phyloP scores from a whole-genome alignment of 345 rosid species.

The Pelargonium nanum region DNA sequence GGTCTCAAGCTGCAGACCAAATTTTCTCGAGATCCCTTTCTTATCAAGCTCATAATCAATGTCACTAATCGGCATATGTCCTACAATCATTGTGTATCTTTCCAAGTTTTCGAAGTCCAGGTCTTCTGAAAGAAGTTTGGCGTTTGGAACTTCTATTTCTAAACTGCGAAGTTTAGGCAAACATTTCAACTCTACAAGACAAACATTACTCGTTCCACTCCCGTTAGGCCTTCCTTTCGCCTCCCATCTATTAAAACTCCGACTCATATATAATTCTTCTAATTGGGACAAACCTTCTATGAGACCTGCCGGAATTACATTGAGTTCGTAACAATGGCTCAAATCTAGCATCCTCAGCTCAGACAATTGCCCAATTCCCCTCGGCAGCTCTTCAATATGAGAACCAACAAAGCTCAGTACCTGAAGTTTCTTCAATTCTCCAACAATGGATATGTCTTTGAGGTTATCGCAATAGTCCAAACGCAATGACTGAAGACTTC shows the following conservation, averaged over 20 bases:
- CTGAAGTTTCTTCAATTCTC: background rate
- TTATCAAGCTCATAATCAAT: slow-evolving; percentile 2
- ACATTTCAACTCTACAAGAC: slow-evolving; percentile 15
- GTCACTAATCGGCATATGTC: background rate
- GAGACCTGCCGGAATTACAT: slow-evolving; percentile 10
- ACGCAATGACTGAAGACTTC: slow-evolving; percentile 13
- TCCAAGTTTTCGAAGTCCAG: background rate
- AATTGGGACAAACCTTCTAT: slow-evolving; percentile 11
- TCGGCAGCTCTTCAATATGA: slow-evolving; percentile 8
- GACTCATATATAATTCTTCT: slow-evolving; percentile 19
- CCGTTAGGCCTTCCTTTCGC: background rate
- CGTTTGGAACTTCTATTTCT: slow-evolving; percentile 4
- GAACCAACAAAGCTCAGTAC: slow-evolving; percentile 8
- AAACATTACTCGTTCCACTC: slow-evolving; percentile 1
- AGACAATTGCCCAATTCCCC: slow-evolving; percentile 10
- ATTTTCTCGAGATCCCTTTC: no score
- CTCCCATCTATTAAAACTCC: slow-evolving; percentile 17
- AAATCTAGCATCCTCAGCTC: slow-evolving; percentile 10
- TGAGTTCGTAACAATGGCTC: background rate
- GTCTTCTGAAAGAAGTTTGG: slow-evolving; percentile 2
- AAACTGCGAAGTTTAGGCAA: slow-evolving; percentile 9
- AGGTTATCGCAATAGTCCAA: slow-evolving; percentile 1
- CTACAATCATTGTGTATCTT: background rate
- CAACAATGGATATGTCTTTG: slow-evolving; percentile 5
- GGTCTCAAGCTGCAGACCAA: no score